phyloP scores from a whole-genome alignment of 495 filamentous ascomycete genomes.

The Hyaloscypha variabilis region DNA sequence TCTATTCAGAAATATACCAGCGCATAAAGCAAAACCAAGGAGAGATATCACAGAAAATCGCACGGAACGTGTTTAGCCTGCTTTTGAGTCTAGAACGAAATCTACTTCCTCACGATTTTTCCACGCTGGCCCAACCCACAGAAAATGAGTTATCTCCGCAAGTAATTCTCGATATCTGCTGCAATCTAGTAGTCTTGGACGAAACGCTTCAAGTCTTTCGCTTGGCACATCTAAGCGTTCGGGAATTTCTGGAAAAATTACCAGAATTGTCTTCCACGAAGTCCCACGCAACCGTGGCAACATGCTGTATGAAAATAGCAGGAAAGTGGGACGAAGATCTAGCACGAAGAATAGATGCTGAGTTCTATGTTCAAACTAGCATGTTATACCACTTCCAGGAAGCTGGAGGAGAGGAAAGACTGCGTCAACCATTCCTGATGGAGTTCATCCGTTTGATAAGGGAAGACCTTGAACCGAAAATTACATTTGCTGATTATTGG shows the following conservation, averaged over 20 bases:
- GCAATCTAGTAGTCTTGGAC: slow-evolving; percentile 29
- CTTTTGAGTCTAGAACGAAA: not conserved
- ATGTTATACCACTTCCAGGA: not conserved
- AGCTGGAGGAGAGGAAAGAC: too few species aligned
- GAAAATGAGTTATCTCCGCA: not conserved
- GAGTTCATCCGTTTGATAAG: too few species aligned
- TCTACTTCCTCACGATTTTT: not conserved
- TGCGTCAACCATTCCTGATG: too few species aligned
- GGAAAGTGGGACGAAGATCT: too few species aligned
- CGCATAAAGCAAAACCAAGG: not conserved
- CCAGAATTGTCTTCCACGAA: not conserved
- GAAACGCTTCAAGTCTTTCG: not conserved
- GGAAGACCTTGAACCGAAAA: too few species aligned
- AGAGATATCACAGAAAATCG: not conserved
- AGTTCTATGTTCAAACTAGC: not conserved
- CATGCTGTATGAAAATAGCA: not conserved
- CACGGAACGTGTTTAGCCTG: not conserved
- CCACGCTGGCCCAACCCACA: not conserved
- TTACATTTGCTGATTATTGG: too few species aligned
- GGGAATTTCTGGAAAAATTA: slow-evolving; percentile 7
- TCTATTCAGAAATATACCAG: not conserved
- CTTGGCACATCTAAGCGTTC: slow-evolving; percentile 15
- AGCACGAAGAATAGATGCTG: too few species aligned
- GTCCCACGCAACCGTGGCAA: not conserved
- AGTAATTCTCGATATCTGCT: slow-evolving; percentile 10